Percentiles rank a stretch among this genome's conserved stretches.
These are phyloP conservation scores for Sphaerulina vaccinii DNA, from an alignment of 2,329 filamentous ascomycete species.

Conservation along the genomic window DNA sequence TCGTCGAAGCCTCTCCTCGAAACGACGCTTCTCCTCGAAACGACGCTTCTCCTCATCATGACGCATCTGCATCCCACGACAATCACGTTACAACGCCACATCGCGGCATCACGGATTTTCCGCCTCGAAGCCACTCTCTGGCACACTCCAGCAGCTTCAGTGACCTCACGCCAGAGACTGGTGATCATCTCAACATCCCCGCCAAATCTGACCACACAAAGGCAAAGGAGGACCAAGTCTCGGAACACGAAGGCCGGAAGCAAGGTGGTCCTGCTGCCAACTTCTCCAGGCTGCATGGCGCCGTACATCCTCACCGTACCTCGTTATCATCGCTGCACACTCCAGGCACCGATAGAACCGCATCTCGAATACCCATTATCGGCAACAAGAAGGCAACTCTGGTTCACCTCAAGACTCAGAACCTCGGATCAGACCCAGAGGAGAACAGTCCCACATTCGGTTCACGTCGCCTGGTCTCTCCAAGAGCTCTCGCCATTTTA, in stretches of 20 bases:
- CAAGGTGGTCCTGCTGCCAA: slow-evolving; percentile 30
- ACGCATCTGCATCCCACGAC: too few relatives aligned
- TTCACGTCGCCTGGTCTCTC: slow-evolving; percentile 11
- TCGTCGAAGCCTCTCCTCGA: not conserved
- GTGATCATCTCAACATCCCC: not conserved
- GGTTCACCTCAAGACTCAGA: slow-evolving; percentile 26
- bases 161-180: not conserved
- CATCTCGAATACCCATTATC: slow-evolving; percentile 33
- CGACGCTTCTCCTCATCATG: too few relatives aligned
- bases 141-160: not conserved
- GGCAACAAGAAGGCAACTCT: slow-evolving; percentile 29
- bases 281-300: slow-evolving; percentile 26
- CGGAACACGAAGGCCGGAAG: slow-evolving; percentile 13
- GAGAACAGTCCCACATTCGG: slow-evolving; percentile 14
- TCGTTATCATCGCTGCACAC: slow-evolving; percentile 4
- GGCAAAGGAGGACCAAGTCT: not conserved
- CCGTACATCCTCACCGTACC: not conserved
- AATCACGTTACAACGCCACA: not conserved
- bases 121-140: slow-evolving; percentile 8
- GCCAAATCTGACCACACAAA: not conserved
- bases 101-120: not conserved
- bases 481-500: slow-evolving; percentile 29
- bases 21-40: not conserved
- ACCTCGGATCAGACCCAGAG: not conserved
- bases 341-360: slow-evolving; percentile 16